Evolutionary conservation across 306 rosid species (phyloP).

Genomic region (Begonia loranthoides): DNA sequence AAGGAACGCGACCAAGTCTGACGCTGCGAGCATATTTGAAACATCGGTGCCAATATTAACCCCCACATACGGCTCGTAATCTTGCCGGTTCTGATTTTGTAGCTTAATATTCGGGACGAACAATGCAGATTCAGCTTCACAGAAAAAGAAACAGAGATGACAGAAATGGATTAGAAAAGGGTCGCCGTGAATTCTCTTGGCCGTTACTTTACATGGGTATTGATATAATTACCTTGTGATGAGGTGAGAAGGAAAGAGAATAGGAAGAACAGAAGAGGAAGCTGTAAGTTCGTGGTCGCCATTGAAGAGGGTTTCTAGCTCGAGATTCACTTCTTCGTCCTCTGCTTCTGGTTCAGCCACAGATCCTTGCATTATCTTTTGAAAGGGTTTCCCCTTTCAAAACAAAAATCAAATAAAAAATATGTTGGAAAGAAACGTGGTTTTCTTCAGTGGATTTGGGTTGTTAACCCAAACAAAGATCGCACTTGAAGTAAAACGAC

Average conservation of each 20-base stretch:
- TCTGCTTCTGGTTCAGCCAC: constrained; percentile 32
- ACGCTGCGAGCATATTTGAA: constrained; percentile 37
- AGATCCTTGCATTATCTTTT: constrained; percentile 66
- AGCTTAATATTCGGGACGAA: constrained; percentile 6
- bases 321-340: constrained; percentile 34
- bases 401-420: no score
- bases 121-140: constrained; percentile 21
- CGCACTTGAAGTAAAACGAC: no score
- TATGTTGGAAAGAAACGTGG: no score
- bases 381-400: no score
- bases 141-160: background rate
- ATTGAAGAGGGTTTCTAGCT: constrained; percentile 27
- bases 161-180: no score
- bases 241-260: constrained; percentile 9
- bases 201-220: background rate
- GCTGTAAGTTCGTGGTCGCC: constrained; percentile 27
- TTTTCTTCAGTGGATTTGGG: no score
- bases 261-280: constrained; percentile 8
- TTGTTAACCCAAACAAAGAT: no score
- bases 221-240: constrained; percentile 22
- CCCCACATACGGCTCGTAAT: constrained; percentile 51
- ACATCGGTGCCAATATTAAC: constrained; percentile 75
- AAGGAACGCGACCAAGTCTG: constrained; percentile 42
- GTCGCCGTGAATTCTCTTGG: background rate
- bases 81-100: constrained; percentile 14